These are phyloP conservation scores for Leishmania arabica DNA, from an alignment of 208 protist species.

Conservation along the genomic window DNA sequence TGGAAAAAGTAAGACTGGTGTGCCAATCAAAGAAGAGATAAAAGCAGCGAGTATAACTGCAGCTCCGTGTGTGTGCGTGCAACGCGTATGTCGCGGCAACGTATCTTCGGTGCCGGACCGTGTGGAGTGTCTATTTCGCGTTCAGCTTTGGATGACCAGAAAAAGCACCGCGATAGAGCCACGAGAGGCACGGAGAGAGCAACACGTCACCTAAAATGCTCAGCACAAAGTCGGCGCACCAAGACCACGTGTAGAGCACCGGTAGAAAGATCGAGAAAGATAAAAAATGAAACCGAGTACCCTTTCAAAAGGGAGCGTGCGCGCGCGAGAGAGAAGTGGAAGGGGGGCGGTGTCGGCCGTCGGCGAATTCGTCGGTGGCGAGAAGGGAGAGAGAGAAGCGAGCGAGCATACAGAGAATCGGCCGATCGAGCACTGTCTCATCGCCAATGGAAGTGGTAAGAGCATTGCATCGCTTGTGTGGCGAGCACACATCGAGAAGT, in stretches of 20 bases:
- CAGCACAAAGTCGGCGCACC: neutral
- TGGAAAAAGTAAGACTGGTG: neutral
- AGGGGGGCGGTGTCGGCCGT: neutral
- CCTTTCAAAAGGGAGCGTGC: neutral
- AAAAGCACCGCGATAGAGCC: neutral
- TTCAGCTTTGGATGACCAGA: neutral
- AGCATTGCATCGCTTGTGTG: neutral
- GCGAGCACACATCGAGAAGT: neutral
- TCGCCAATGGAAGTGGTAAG: neutral
- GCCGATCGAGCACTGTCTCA: neutral
- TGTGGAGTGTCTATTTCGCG: neutral
- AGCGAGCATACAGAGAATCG: neutral
- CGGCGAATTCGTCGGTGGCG: neutral
- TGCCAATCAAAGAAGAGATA: neutral
- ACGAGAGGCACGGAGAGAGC: neutral
- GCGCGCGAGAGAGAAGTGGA: too few relatives aligned
- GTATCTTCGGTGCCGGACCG: neutral
- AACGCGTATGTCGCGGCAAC: neutral
- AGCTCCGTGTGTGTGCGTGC: neutral
- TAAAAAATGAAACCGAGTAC: neutral
- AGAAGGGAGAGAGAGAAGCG: neutral
- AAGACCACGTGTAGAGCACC: neutral
- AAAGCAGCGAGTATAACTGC: neutral
- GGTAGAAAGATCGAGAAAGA: neutral
- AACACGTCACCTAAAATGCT: neutral